Conservation (phyloP, 805 yeast species). For the Starmerella vitae region DNA sequence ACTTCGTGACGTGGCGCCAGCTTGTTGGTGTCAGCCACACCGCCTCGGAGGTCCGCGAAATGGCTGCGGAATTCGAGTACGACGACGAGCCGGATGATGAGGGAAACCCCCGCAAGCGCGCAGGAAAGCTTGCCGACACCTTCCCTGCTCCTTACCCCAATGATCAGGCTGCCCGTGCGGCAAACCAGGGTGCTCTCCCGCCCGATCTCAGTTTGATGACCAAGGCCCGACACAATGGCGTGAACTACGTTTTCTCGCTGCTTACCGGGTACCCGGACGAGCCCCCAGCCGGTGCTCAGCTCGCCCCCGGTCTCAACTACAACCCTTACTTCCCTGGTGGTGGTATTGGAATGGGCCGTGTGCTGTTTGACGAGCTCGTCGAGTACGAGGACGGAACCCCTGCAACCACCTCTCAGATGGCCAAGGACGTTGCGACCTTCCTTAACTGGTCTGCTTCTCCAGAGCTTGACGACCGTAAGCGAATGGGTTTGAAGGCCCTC, state of each 20-base stretch:
- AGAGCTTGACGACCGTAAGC: conserved; percentile 96
- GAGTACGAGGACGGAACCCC: conserved; percentile 99
- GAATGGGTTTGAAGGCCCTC: conserved; percentile 86
- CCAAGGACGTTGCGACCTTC: conserved; percentile 92
- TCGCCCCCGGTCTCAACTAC: conserved; percentile 92
- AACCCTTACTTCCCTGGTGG: conserved; percentile 99
- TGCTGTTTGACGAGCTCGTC: conserved; percentile 89
- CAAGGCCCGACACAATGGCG: conserved; percentile 97
- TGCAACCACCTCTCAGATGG: conserved; percentile 97
- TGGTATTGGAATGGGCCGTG: conserved; percentile 98
- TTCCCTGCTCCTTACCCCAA: conserved; percentile 92
- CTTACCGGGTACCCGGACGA: conserved; percentile 99
- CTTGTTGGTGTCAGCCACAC: conserved; percentile 94
- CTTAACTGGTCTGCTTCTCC: conserved; percentile 98
- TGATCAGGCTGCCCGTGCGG: conserved; percentile 99
- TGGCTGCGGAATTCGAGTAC: conserved; percentile 94
- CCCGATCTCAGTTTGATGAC: conserved; percentile 95
- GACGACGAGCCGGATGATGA: conserved; percentile 93
- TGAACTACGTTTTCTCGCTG: conserved; percentile 86
- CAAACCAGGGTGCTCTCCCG: conserved; percentile 97
- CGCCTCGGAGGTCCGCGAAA: conserved; percentile 72
- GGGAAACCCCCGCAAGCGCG: conserved; percentile 95
- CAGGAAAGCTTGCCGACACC: conserved; percentile 93
- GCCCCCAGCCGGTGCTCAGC: conserved; percentile 89
- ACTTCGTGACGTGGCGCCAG: conserved; percentile 97